Base-by-base conservation (phyloP, 2,329 filamentous ascomycete species). In the Ophiostoma sp. region DNA sequence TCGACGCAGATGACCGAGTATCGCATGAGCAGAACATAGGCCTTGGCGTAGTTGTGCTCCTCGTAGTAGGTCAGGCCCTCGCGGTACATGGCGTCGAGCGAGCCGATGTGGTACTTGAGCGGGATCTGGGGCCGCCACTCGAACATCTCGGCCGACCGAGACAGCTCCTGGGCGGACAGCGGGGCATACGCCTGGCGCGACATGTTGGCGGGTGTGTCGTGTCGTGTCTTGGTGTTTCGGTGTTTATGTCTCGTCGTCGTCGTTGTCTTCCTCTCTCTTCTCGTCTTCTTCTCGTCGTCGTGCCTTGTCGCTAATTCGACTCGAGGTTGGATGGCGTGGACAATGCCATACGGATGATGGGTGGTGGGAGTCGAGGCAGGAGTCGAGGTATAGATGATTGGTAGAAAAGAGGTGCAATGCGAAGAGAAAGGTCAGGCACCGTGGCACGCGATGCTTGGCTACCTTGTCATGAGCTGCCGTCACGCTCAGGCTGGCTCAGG, bases 11-110 rank as follows among this genome's bases (percentile, higher is more conserved):
- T 87, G 69, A 90, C 85, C 11, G 93, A 93, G 80, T 96, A 93
- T 75, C 95, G 89, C 77, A 95, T 92, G n/a, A 96, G 86, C 71
- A 98, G 88, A 69, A 97, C 86, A 79, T 96, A 99, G 4, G 94
- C 92, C 77, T 95, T 90, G 75, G 93, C 88, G 73, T 93, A 88
- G 79, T 97, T 94, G 76, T 90, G 90, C 79, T 98, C 94, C 60
- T 86, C 86, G 76, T 95, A 86, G 77, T 97, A 97, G 75, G 94
- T 92, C 68, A 87, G 85, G 27, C 93, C 94, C 92, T 97, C 91
- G 79, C 92, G 90, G 72, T 90, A 84, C 68, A 97, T 82, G 5
- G 90, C 91, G 72, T 91, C 88, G 6, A 93, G 92, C 2, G 93
- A 91, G 48, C 93, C 87, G 36, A 93, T 82, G 91, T 93, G 97